These are phyloP conservation scores for Symmetrospora coprosmae DNA, from an alignment of 768 basidiomycete genomes.

Conservation along the genomic window DNA sequence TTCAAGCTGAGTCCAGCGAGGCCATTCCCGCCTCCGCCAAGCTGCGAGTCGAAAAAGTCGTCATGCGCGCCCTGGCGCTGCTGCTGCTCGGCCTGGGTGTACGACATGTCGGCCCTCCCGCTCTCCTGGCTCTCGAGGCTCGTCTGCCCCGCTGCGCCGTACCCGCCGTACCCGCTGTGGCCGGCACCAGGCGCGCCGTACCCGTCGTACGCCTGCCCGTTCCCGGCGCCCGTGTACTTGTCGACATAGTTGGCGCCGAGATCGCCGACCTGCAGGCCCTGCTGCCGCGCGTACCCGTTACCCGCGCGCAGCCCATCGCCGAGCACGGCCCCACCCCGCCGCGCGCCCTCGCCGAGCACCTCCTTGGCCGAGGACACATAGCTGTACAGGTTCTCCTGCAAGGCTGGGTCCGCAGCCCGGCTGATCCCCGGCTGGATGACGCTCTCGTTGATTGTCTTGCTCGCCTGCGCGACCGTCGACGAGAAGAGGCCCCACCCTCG, in stretches of 20 bases:
- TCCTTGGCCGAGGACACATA: constrained; percentile 48
- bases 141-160: neutral
- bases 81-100: neutral
- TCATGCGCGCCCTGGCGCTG: neutral
- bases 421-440: constrained; percentile 83
- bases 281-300: neutral
- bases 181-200: constrained; percentile 1
- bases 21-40: neutral
- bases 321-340: constrained; percentile 44
- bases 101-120: neutral
- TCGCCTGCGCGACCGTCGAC: constrained; percentile 63
- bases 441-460: constrained; percentile 58
- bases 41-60: constrained; percentile 21
- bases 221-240: constrained; percentile 23
- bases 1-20: neutral
- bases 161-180: neutral
- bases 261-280: constrained; percentile 9
- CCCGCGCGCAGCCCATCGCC: constrained; percentile 22
- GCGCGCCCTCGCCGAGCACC: constrained; percentile 50
- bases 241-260: constrained; percentile 25
- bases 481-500: constrained; percentile 97
- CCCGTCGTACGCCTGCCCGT: too few species aligned
- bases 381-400: constrained; percentile 59
- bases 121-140: constrained; percentile 18
- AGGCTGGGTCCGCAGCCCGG: constrained; percentile 60